These are phyloP conservation scores for Scheffersomyces lignosus DNA, from an alignment of 805 yeast species.

Conservation along the genomic window DNA sequence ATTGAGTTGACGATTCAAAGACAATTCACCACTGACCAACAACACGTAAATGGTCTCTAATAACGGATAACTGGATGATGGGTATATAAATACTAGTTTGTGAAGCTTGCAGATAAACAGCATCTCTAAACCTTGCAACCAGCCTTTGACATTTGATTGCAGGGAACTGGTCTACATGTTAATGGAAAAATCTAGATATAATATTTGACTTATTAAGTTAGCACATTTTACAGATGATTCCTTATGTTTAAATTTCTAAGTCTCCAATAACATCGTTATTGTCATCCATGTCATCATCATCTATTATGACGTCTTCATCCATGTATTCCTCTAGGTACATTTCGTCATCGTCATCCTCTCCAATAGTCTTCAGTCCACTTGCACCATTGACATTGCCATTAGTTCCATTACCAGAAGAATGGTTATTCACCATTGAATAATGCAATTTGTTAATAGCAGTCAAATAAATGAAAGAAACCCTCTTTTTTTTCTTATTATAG, in stretches of 20 bases:
- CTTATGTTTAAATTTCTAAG: conserved; percentile 36
- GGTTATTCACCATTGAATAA: conserved; percentile 30
- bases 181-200: too few relatives aligned
- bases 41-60: too few relatives aligned
- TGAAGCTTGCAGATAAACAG: too few relatives aligned
- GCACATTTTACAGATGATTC: too few relatives aligned
- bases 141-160: too few relatives aligned
- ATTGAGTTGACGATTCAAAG: too few relatives aligned
- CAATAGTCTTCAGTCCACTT: conserved; percentile 16
- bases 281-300: conserved; percentile 19
- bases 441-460: conserved; percentile 47
- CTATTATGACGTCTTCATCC: conserved; percentile 15
- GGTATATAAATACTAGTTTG: too few relatives aligned
- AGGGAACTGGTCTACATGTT: too few relatives aligned
- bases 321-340: conserved; percentile 19
- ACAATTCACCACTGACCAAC: too few relatives aligned
- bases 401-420: conserved; percentile 11
- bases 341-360: conserved; percentile 25
- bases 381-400: conserved; percentile 8
- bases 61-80: too few relatives aligned
- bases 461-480: conserved; percentile 84
- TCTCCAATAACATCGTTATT: conserved; percentile 38
- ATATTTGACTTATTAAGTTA: too few relatives aligned
- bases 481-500: conserved; percentile 84
- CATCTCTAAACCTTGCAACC: too few relatives aligned